Evolutionary conservation across 768 basidiomycete genomes (phyloP), one percentile per base, ranked within the genome.

Genomic region (Boletus rubroflammeus): DNA sequence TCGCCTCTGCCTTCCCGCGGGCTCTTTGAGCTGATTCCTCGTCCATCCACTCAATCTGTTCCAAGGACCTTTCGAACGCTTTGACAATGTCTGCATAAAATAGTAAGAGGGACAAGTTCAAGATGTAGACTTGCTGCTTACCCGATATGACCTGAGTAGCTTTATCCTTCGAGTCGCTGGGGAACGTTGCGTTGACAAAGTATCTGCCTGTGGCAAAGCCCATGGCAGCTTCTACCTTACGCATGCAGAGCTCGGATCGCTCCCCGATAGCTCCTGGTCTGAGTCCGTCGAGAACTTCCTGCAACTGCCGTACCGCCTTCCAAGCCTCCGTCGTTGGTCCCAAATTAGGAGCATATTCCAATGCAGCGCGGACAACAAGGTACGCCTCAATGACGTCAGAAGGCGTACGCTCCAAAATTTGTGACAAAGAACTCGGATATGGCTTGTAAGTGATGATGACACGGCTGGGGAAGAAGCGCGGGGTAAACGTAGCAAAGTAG

Each of bases 181-280:
- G 81, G 64, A 95, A 95, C 0, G 88, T 88, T 67, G 85, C 81
- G 48, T 90, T 82, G 48, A 95, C 93, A 65, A 94, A 98, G 69
- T 88, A 91, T 58, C 90, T 79, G 2, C 96, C 95, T 29, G 88
- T 81, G 6, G 93, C 88, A 68, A 91, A 95, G n/a, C 96, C 96
- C 52, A 96, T 78, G 2, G 81, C 80, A 38, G 73, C 66, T 61
- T 93, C 88, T 1, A 94, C 84, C 59, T 77, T 76, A 1, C 76
- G 78, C 48, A 93, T 78, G 65, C 96, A 98, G 60, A 85, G 86
- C 62, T 96, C 90, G 25, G 84, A 80, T 23, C 97, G 81, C 61
- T 95, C 90, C 39, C 86, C 85, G 29, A 89, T 75, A 1, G 85
- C 86, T 26, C 95, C 97, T 58, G 88, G 87, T 73, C 93, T 91